phyloP scores from a whole-genome alignment of 2,329 filamentous ascomycete species.

The Penicillium hesseltinei region DNA sequence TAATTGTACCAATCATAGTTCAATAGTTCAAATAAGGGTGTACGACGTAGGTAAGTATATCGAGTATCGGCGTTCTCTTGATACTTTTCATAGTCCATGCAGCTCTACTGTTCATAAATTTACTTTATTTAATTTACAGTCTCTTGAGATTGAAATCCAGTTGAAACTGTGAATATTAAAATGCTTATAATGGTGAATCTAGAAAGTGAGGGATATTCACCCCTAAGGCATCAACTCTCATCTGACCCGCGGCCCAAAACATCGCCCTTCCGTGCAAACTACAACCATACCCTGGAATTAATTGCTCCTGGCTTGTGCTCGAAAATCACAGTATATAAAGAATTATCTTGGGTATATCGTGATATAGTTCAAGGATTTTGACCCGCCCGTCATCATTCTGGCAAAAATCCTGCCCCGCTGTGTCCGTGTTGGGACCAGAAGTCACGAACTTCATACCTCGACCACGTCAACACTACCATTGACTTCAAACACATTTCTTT shows the following conservation, averaged over 20 bases:
- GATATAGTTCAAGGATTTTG: not conserved
- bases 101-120: no score
- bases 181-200: not conserved
- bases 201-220: not conserved
- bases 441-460: constrained; percentile 1
- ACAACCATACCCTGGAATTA: not conserved
- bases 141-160: no score
- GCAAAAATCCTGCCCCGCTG: not conserved
- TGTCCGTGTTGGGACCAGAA: constrained; percentile 13
- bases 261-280: not conserved
- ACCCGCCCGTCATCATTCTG: constrained; percentile 10
- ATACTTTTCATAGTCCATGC: no score
- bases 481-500: not conserved
- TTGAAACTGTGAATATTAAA: not conserved
- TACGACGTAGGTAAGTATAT: no score
- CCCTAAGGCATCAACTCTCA: constrained; percentile 1
- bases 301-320: not conserved
- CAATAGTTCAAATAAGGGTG: no score
- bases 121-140: no score
- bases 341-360: not conserved
- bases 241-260: not conserved
- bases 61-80: no score
- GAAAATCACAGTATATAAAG: not conserved
- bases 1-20: no score
- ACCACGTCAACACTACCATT: not conserved